Conservation (phyloP, 371 early-diverging fungal species). For the Mortierella polycephala region DNA sequence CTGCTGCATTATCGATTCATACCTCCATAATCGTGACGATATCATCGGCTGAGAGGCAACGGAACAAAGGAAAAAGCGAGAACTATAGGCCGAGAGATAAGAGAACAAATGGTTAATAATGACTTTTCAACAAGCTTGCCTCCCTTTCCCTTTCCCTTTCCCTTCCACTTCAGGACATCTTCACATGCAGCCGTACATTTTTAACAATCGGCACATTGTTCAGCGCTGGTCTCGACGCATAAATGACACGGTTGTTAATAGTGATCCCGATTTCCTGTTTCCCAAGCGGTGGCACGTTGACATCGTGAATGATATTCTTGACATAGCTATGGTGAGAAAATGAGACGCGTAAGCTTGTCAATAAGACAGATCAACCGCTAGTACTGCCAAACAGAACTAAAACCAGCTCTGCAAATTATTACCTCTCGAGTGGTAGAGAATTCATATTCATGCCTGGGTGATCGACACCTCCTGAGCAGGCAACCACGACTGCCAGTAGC, state of each 20-base stretch:
- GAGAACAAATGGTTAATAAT: background rate
- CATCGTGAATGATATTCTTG: slow-evolving; percentile 77
- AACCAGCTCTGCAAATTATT: background rate
- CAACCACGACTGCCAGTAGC: slow-evolving; percentile 73
- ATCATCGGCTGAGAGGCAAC: slow-evolving; percentile 74
- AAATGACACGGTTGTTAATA: slow-evolving; percentile 71
- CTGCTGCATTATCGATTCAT: background rate
- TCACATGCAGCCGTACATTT: slow-evolving; percentile 62
- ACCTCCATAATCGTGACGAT: slow-evolving; percentile 77
- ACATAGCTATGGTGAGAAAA: slow-evolving; percentile 58
- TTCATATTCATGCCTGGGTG: slow-evolving; percentile 54
- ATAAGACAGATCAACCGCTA: background rate
- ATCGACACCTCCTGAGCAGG: slow-evolving; percentile 68
- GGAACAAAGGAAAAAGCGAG: slow-evolving; percentile 82
- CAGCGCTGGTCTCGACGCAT: slow-evolving; percentile 79
- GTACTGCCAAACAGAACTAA: background rate
- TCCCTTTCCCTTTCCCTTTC: background rate
- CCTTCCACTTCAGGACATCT: slow-evolving; percentile 12
- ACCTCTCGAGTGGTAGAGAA: slow-evolving; percentile 66
- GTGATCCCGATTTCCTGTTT: slow-evolving; percentile 78
- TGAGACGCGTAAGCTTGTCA: background rate
- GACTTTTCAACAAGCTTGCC: background rate
- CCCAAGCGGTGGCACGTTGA: slow-evolving; percentile 86
- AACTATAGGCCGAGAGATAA: slow-evolving; percentile 64
- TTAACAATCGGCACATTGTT: slow-evolving; percentile 81